These are phyloP conservation scores for Neoarthrinium moseri DNA, from an alignment of 2,329 filamentous ascomycete species.

Conservation along the genomic window DNA sequence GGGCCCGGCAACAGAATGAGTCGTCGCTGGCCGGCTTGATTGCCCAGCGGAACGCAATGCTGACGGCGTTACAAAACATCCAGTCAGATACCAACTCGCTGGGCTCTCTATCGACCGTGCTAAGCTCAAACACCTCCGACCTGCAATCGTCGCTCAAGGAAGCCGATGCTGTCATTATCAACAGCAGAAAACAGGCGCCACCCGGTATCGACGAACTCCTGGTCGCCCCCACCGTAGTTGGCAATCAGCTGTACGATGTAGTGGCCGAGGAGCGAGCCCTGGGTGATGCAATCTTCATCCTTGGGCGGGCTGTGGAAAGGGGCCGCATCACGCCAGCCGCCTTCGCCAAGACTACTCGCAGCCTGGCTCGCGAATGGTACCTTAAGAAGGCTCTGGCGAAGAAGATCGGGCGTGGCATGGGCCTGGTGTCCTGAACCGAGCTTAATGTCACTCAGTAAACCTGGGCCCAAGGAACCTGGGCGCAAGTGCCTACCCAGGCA, in stretches of 20 bases:
- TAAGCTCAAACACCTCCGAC: conserved; percentile 76
- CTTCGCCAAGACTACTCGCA: conserved; percentile 76
- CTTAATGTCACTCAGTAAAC: too few relatives aligned
- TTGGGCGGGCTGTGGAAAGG: conserved; percentile 71
- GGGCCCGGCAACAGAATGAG: conserved; percentile 69
- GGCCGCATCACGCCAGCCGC: conserved; percentile 70
- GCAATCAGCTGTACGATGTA: conserved; percentile 85
- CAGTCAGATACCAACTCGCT: conserved; percentile 73
- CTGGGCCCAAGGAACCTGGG: too few relatives aligned
- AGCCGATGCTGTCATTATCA: conserved; percentile 75
- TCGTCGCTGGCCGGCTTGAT: conserved; percentile 72
- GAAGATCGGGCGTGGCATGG: conserved; percentile 78
- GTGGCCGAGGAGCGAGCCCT: conserved; percentile 87
- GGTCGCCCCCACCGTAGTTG: conserved; percentile 90
- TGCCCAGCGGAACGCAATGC: conserved; percentile 77
- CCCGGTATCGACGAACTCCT: conserved; percentile 87
- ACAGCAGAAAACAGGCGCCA: conserved; percentile 65
- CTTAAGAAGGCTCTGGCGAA: conserved; percentile 77
- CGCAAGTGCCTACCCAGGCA: too few relatives aligned
- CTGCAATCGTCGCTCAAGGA: conserved; percentile 74
- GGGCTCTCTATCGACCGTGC: conserved; percentile 65
- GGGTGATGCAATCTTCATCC: conserved; percentile 81
- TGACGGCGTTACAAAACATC: conserved; percentile 65
- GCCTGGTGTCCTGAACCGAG: too few relatives aligned
- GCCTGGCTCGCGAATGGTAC: conserved; percentile 76